Percentiles rank a stretch among this genome's conserved stretches.
phyloP scores from a whole-genome alignment of 495 filamentous ascomycete genomes.

The Neurospora sp. region DNA sequence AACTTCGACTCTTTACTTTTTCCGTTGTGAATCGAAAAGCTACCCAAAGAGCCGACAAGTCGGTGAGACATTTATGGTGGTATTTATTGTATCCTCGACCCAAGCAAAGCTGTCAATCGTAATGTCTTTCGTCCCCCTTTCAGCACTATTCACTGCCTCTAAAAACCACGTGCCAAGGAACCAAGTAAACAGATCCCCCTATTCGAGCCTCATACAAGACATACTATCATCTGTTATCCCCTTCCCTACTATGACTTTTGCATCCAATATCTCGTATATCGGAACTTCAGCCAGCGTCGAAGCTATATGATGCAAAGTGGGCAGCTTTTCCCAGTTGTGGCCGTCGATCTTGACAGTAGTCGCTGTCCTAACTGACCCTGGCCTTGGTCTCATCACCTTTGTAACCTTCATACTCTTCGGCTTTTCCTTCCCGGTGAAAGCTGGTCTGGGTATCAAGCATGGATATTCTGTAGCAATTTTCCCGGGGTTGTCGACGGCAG shows the following conservation, averaged over 20 bases:
- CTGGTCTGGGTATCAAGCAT: constrained; percentile 27
- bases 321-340: constrained; percentile 38
- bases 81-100: background rate
- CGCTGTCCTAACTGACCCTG: background rate
- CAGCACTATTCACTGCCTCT: background rate
- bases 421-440: constrained; percentile 22
- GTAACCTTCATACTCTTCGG: constrained; percentile 19
- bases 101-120: background rate
- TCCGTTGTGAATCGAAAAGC: background rate
- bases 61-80: background rate
- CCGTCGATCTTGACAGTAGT: constrained; percentile 29
- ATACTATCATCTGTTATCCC: constrained; percentile 39
- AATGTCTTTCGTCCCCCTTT: background rate
- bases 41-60: background rate
- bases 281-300: constrained; percentile 41
- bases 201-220: constrained; percentile 32
- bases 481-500: constrained; percentile 32
- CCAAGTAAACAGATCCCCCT: background rate
- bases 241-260: constrained; percentile 38
- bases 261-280: constrained; percentile 41
- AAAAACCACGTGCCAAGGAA: background rate
- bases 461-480: constrained; percentile 39
- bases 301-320: constrained; percentile 46
- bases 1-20: background rate
- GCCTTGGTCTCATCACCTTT: constrained; percentile 31